Evolutionary conservation across 495 filamentous ascomycete species (phyloP).

Genomic region (Bathelium albidoporum): DNA sequence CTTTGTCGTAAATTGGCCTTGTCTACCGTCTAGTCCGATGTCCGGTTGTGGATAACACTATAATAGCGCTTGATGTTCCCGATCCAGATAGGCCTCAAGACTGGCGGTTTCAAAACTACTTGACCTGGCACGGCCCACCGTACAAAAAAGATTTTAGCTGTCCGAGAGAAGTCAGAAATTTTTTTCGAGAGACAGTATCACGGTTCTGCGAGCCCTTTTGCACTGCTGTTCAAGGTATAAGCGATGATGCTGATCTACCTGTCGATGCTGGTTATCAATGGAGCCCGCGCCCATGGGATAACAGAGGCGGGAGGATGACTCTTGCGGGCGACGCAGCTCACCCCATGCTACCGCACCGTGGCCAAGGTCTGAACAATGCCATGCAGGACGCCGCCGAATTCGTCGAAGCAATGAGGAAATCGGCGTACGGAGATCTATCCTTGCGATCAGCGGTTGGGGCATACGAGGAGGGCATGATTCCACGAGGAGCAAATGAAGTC

Average conservation of each 20-base stretch:
- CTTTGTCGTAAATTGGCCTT: too few species aligned
- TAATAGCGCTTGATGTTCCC: neutral
- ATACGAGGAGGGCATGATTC: conserved; percentile 7
- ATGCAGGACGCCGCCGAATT: conserved; percentile 4
- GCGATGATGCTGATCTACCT: neutral
- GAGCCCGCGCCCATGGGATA: conserved; percentile 3
- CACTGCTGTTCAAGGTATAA: neutral
- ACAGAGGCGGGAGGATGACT: neutral
- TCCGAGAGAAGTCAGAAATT: neutral
- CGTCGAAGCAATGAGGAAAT: conserved; percentile 3
- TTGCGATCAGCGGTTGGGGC: neutral
- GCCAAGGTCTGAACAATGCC: conserved; percentile 7
- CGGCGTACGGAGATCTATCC: neutral
- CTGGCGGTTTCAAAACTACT: neutral
- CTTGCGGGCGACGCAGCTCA: conserved; percentile 7
- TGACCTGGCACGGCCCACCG: conserved; percentile 2
- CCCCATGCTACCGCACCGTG: conserved; percentile 7
- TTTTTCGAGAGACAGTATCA: conserved; percentile 2
- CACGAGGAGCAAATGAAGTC: conserved; percentile 7
- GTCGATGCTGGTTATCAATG: conserved; percentile 7
- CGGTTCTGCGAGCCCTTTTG: neutral
- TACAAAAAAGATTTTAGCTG: neutral
- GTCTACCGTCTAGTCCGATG: too few species aligned
- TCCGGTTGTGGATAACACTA: neutral
- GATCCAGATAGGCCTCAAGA: neutral